Base-by-base conservation (phyloP, 176 grass and related monocot species). In the Aegilops bicornis region DNA sequence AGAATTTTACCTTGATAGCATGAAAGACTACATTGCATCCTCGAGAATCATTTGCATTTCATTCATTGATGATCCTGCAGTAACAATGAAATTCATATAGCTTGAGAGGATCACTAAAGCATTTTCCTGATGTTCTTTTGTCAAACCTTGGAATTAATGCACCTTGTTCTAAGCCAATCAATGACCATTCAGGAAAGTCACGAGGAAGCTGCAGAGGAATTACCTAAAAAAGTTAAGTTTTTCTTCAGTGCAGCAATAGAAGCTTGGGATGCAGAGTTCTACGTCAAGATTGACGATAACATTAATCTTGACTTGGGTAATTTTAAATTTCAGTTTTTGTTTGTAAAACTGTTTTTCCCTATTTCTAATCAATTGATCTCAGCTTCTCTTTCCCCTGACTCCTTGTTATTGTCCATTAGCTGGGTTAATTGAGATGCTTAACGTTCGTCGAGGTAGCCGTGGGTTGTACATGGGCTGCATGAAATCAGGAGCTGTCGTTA, bases 401-500 rank as follows among this genome's bases (percentile, higher is more conserved):
- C 37, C 59, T 70, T 83, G n/a, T 62, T 83, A 82, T 20, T 86
- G 17, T 76, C 74, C 31, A 64, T 81, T 81, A 98, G 96, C 89
- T 92, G 93, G 79, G 17, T 89, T 99, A 80, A 91, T 99, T 79
- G 97, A 99, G 88, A 93, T 99, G 93, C 92, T 99, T 73, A 90
- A 93, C 90, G 87, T 73, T 4, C 90, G 92, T 15, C 88, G 83
- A 59, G 87, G 84, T 81, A 79, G 69, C 67, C 85, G 90, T 85
- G 94, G 89, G 56, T 79, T 96, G 87, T 99, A 96, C 67, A 94
- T 99, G 94, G 97, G 94, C 59, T 99, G 97, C 79, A 99, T 99
- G 97, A 99, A 96, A 79, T 94, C 97, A 78, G 97, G 97, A 73
- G 77, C 4, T 78, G 94, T 96, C 35, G 65, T 99, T 85, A 99